These are phyloP conservation scores for Taphrina deformans DNA, from an alignment of 1,139 yeast genomes.

Conservation along the genomic window DNA sequence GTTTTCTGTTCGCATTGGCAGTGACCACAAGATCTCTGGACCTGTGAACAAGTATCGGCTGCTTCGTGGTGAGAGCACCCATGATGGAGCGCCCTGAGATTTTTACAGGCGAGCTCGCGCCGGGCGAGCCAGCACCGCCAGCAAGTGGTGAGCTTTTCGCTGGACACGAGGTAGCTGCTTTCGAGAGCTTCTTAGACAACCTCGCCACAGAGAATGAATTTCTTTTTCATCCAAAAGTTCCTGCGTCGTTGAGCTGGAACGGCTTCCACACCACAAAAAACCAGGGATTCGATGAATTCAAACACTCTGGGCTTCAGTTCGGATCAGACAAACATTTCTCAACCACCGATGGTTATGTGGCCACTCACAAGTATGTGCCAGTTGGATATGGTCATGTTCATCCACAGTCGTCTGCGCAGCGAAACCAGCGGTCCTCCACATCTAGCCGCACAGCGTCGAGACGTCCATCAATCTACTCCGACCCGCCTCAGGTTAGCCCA, in stretches of 20 bases:
- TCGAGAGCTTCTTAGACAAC: slow-evolving; percentile 47
- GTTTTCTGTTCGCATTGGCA: too few species aligned
- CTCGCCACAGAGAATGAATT: slow-evolving; percentile 47
- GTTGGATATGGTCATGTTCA: slow-evolving; percentile 25
- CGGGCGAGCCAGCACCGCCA: slow-evolving; percentile 18
- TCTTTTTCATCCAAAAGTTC: slow-evolving; percentile 45
- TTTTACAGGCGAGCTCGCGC: slow-evolving; percentile 1
- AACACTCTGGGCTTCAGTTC: slow-evolving; percentile 38
- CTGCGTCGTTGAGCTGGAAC: slow-evolving; percentile 43
- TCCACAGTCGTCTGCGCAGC: slow-evolving; percentile 35
- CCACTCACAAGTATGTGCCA: slow-evolving; percentile 36
- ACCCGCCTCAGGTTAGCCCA: background rate
- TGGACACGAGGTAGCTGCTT: slow-evolving; percentile 46
- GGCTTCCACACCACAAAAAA: slow-evolving; percentile 41
- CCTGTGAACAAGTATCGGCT: background rate
- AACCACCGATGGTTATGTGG: slow-evolving; percentile 35
- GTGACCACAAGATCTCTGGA: too few species aligned
- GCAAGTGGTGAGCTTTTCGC: slow-evolving; percentile 40
- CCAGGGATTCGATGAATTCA: slow-evolving; percentile 39
- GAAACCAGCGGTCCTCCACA: slow-evolving; percentile 17
- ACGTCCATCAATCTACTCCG: background rate
- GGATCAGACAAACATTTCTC: slow-evolving; percentile 39
- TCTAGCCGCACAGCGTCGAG: slow-evolving; percentile 24
- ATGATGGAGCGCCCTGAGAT: background rate
- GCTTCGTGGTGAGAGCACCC: background rate